Percentiles rank a stretch among this genome's conserved stretches.
phyloP scores from a whole-genome alignment of 2,329 filamentous ascomycete species.

The Trichoderma lentiforme region DNA sequence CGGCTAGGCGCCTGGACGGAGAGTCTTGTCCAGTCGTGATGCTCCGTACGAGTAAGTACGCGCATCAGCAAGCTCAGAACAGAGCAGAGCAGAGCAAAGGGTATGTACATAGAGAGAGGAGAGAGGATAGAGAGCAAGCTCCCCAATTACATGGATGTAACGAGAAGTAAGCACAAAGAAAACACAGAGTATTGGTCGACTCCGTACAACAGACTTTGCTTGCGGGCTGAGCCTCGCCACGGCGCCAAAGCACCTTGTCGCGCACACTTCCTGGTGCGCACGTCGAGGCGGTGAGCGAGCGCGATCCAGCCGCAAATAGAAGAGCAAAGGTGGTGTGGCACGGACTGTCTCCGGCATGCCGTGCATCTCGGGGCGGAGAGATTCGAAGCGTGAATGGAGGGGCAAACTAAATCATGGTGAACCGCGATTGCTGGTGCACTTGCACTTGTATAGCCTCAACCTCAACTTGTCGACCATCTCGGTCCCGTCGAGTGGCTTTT shows the following conservation, averaged over 20 bases:
- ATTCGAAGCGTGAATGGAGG: background rate
- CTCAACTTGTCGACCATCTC: background rate
- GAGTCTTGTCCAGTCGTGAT: background rate
- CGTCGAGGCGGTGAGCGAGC: conserved; percentile 20
- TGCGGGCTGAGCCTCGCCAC: conserved; percentile 5
- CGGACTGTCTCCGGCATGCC: conserved; percentile 17
- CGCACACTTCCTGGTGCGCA: conserved; percentile 11
- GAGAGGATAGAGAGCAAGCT: background rate
- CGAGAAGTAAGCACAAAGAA: background rate
- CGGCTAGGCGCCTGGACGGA: background rate
- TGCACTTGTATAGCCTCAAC: background rate
- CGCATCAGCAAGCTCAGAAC: background rate
- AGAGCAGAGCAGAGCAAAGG: background rate
- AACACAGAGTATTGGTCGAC: too few relatives aligned
- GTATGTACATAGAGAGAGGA: too few relatives aligned
- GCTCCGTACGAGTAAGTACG: background rate
- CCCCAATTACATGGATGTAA: background rate
- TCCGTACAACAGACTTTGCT: background rate
- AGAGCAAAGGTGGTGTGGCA: conserved; percentile 18
- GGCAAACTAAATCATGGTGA: conserved; percentile 12
- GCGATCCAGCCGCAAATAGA: conserved; percentile 16
- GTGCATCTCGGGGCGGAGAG: conserved; percentile 15
- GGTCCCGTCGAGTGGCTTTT: background rate
- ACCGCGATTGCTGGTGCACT: background rate
- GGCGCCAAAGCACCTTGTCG: conserved; percentile 18